Base-by-base conservation (phyloP, 2,329 filamentous ascomycete genomes). In the Gnomoniopsis sp. region DNA sequence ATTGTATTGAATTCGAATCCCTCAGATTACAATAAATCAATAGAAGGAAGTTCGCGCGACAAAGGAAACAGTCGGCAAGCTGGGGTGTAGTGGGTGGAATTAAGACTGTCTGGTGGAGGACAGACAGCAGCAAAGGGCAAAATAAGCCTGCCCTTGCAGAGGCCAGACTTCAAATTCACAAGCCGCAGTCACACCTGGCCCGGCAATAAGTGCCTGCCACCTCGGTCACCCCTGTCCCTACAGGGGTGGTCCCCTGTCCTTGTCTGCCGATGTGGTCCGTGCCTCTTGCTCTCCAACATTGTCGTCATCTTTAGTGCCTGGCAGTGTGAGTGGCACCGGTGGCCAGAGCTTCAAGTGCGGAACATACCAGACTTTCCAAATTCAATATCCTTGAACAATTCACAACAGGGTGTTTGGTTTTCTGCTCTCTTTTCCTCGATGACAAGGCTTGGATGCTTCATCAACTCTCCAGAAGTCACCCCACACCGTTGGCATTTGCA, bases 161-260 rank as follows among this genome's bases (percentile, higher is more conserved):
- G 53, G 53, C 53, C 53, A 55, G 44, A 55, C 34, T 55, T 55
- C 53, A 55, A 47, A 22, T 49, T 49, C 44, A n/a, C 11, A 33
- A 38, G 43, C 43, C 23, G 23, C 21, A 34, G 26, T 30, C 21
- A n/a, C 33, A 38, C 19, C 22, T n/a, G 38, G 17, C 34, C 43
- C 30, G 22, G 23, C 26, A 21, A 6, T 46, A 19, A 12, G 23
- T 54, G 52, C 52, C 52, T 54, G 52, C 52, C 52, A 23, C 15
- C 38, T 6, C 4, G 4, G 4, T 43, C 14, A 43, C 38, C 38
- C 38, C n/a, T 43, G 38, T 43, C 4, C 26, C 8, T 30, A 4
- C 26, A 36, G 48, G 17, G 8, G 23, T 10, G 23, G 48, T 14
- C 4, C 21, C 30, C 30, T 34, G 30, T 33, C 26, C 26, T 19